Percentiles rank a stretch among this genome's conserved stretches.
phyloP scores from a whole-genome alignment of 106 monocot species.

The Phalaenopsis equestris region DNA sequence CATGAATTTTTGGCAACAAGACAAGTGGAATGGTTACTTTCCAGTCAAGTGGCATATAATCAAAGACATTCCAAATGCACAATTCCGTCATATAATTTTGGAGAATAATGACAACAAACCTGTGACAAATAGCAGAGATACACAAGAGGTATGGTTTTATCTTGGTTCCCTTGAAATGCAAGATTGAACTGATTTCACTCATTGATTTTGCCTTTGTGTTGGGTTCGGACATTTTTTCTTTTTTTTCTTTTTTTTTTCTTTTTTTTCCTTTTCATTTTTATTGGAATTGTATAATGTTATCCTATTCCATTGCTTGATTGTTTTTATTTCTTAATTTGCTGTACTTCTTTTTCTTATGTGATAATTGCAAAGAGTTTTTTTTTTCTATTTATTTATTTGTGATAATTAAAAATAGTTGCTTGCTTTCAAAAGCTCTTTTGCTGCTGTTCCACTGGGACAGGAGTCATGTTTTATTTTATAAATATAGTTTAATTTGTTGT shows the following conservation, averaged over 20 bases:
- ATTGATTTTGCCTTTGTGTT: background rate
- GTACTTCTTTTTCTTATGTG: background rate
- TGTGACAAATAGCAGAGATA: conserved; percentile 41
- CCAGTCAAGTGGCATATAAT: conserved; percentile 91
- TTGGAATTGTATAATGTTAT: background rate
- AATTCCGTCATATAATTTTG: conserved; percentile 56
- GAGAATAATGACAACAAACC: conserved; percentile 50
- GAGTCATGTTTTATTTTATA: no score
- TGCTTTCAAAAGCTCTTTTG: no score
- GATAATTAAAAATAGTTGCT: no score
- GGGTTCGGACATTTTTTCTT: background rate
- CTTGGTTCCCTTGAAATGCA: background rate
- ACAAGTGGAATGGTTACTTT: conserved; percentile 94
- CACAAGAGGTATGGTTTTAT: conserved; percentile 28
- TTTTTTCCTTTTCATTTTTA: background rate
- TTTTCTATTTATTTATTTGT: no score
- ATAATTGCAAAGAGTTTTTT: background rate
- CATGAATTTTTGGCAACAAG: conserved; percentile 72
- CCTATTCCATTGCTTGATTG: background rate
- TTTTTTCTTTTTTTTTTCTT: background rate
- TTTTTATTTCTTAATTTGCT: background rate
- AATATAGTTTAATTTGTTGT: background rate
- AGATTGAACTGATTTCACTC: background rate
- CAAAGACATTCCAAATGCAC: conserved; percentile 57
- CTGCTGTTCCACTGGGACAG: no score